Evolutionary conservation across 805 yeast genomes (phyloP), one percentile per base, ranked within the genome.

Genomic region (Candida palmyrensis): DNA sequence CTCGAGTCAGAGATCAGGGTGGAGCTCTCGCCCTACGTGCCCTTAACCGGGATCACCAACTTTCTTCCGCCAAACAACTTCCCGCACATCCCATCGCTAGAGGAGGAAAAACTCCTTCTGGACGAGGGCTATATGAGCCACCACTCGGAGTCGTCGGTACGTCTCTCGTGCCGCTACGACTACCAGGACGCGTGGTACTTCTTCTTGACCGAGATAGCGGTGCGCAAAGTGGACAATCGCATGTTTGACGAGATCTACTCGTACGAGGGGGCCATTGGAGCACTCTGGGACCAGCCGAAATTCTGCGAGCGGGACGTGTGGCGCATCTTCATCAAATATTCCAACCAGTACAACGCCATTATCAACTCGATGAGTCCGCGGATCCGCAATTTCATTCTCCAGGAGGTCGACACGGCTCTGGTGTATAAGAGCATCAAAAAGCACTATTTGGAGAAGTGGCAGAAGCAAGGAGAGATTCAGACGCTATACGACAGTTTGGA

Each of bases 161-260:
- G 37, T 20, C 32, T 57, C 17, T 61, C 66, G 3, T 34, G 43
- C 5, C 43, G 40, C 18, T 48, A 38, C 24, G 57, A 55, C 27
- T 55, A 48, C 28, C 43, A 45, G 30, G 53, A 56, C 36, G 48
- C 62, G 15, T 63, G 68, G 70, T 60, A 59, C 41, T 62, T 40
- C 30, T 63, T 55, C 36, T 42, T 62, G 26, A 62, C 67, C 0
- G 70, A 63, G 37, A 49, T 59, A 5, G 70, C 70, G 0, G 57
- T 60, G 13, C 42, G 68, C 18, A 62, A 62, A 42, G 51, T 62
- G 13, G 70, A 62, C 36, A 63, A 63, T 42, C 47, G 40, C 18
- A 43, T 63, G 48, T 57, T 42, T 36, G 59, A 61, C 38, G 67
- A 63, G 20, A 29, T 59, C 7, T 59, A 46, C 36, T 39, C 54